These are phyloP conservation scores for Petrea volubilis DNA, from an alignment of 257 asterid genomes.

Conservation along the genomic window DNA sequence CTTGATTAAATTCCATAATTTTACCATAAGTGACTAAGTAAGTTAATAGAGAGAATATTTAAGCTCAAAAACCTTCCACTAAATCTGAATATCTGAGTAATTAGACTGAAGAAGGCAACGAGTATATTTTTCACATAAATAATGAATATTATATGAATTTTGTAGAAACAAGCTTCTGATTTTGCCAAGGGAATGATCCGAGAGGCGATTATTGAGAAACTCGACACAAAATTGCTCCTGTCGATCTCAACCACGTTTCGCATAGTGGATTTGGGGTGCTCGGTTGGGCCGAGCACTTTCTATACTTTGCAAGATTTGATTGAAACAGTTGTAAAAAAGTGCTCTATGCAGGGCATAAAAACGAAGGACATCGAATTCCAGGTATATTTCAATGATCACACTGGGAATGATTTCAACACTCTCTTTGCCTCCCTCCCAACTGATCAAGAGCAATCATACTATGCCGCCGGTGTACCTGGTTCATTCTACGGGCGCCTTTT, in stretches of 20 bases:
- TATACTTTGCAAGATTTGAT: slow-evolving; percentile 17
- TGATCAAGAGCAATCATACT: slow-evolving; percentile 10
- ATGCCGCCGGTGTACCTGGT: slow-evolving; percentile 37
- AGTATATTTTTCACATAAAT: too few species aligned
- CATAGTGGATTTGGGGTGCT: slow-evolving; percentile 36
- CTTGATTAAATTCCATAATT: background rate
- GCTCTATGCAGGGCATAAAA: background rate
- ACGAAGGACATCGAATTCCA: slow-evolving; percentile 21
- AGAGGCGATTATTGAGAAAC: slow-evolving; percentile 4
- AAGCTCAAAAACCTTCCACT: too few species aligned
- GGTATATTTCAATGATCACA: slow-evolving; percentile 37
- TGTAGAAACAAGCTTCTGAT: slow-evolving; percentile 10
- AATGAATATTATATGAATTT: background rate
- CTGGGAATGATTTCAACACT: slow-evolving; percentile 43
- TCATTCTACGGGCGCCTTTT: slow-evolving; percentile 34
- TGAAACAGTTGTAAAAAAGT: too few species aligned
- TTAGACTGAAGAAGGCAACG: too few species aligned
- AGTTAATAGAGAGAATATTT: too few species aligned
- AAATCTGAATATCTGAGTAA: too few species aligned
- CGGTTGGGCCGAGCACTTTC: slow-evolving; percentile 38
- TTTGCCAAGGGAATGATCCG: slow-evolving; percentile 8
- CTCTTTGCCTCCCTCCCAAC: slow-evolving; percentile 32
- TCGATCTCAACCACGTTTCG: background rate
- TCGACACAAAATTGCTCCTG: background rate
- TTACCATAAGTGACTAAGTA: too few species aligned